Base-by-base conservation (phyloP, 192 early-diverging fungal species). In the Lobosporangium transversale region DNA sequence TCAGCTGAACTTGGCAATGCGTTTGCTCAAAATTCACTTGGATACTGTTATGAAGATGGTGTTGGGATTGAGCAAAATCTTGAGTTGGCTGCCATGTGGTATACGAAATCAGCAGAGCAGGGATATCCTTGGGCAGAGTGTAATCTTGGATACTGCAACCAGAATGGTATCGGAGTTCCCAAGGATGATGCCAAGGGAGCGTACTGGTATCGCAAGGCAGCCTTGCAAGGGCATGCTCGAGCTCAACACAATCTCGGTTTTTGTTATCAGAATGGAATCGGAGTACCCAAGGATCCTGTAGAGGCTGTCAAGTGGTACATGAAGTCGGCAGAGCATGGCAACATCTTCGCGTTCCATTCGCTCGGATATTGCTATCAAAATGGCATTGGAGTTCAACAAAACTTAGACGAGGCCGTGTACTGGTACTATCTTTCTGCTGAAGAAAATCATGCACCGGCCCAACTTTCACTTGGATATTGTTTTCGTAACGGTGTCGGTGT, bases 261-360 rank as follows among this genome's bases (percentile, higher is more conserved):
- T 67, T 95, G 94, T 66, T 95, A 92, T 64, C 92, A 92, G 43
- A 93, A 94, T 68, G 93, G 92, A 12, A 90, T 93, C 58, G 93
- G 93, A 18, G 89, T 94, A 3, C 70, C 66, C 23, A 87, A 86
- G 51, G 71, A 87, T 33, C 71, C 73, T 7, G 66, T 62, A 31
- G 59, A 83, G 60, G 87, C 86, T 20, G 81, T 87, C 37, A 69
- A 76, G 50, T 87, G 86, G 86, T 87, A 87, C 51, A 79, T 66
- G 48, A 82, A 80, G 50, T 84, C 86, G 21, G 86, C 87, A 3
- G 82, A 84, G 36, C 82, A 80, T 53, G 83, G 86, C 21, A 85
- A 89, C 49, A 81, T 87, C 31, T 85, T 87, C 78, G 83, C 86
- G 26, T 85, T 80, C 60, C 87, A 89, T 35, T 84, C 82, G 1